phyloP scores from a whole-genome alignment of 768 basidiomycete genomes.

The Mycena galopus region DNA sequence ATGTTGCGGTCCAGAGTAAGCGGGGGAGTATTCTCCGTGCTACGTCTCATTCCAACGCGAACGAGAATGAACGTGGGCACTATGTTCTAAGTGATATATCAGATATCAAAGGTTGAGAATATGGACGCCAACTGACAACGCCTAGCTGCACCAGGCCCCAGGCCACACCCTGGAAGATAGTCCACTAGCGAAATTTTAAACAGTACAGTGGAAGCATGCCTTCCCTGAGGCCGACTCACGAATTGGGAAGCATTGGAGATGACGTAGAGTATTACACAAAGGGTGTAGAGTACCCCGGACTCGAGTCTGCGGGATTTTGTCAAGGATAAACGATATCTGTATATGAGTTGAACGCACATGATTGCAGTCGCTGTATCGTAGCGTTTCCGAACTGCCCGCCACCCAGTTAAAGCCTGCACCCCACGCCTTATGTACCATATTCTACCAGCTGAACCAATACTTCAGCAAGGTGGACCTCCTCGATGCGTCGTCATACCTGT shows the following conservation, averaged over 20 bases:
- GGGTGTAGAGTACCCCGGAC: not conserved
- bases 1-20: not conserved
- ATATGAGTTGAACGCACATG: not conserved
- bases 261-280: not conserved
- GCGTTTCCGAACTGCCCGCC: not conserved
- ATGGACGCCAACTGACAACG: not conserved
- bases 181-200: not conserved
- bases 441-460: not conserved
- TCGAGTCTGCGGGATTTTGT: not conserved
- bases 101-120: not conserved
- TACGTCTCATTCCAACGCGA: slow-evolving; percentile 11
- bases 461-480: not conserved
- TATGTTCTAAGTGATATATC: not conserved
- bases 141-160: not conserved
- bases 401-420: not conserved
- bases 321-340: not conserved
- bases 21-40: slow-evolving; percentile 2
- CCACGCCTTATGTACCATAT: not conserved
- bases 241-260: not conserved
- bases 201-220: not conserved
- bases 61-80: slow-evolving; percentile 13
- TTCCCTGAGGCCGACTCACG: not conserved
- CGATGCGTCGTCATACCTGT: not conserved
- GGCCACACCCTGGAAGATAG: not conserved
- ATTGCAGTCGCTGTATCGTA: not conserved